Conservation (phyloP, 768 basidiomycete species). For the Coprinopsis sp. region DNA sequence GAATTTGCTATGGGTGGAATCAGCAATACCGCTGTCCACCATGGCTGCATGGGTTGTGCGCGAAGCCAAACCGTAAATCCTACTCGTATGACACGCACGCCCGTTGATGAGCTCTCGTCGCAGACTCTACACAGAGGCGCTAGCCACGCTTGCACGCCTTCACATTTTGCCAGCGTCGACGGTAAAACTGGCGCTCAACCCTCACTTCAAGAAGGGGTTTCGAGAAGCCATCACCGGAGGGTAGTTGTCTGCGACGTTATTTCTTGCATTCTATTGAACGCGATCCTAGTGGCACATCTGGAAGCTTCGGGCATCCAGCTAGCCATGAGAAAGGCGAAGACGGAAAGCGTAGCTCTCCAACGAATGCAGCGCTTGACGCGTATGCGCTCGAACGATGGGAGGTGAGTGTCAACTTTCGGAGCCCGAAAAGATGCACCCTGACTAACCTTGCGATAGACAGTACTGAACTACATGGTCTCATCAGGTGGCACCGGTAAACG, state of each 20-base stretch:
- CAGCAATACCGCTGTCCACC: conserved; percentile 56
- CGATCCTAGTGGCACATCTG: conserved; percentile 54
- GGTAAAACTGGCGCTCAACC: conserved; percentile 63
- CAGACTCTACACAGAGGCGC: conserved; percentile 70
- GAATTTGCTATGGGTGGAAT: conserved; percentile 87
- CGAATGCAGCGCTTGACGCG: conserved; percentile 62
- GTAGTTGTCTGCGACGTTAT: conserved; percentile 35
- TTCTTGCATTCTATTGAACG: conserved; percentile 7
- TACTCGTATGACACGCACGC: background rate
- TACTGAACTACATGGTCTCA: conserved; percentile 97
- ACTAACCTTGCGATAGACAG: conserved; percentile 55
- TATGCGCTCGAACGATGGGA: conserved; percentile 91
- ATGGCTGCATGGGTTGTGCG: conserved; percentile 75
- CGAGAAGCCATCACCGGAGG: conserved; percentile 86
- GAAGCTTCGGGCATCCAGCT: conserved; percentile 77
- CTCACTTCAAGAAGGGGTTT: conserved; percentile 73
- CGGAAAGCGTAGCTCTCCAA: conserved; percentile 43
- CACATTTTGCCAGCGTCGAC: conserved; percentile 63
- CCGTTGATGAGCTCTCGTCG: conserved; percentile 12
- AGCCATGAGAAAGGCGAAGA: conserved; percentile 3
- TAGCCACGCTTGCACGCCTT: conserved; percentile 57
- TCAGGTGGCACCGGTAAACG: conserved; percentile 78
- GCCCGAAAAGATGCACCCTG: too few relatives aligned
- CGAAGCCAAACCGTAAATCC: conserved; percentile 58
- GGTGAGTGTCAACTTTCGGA: conserved; percentile 46